Conservation (phyloP, 225 moss, liverwort and hornwort genomes). For the Thuidium tamariscinum region DNA sequence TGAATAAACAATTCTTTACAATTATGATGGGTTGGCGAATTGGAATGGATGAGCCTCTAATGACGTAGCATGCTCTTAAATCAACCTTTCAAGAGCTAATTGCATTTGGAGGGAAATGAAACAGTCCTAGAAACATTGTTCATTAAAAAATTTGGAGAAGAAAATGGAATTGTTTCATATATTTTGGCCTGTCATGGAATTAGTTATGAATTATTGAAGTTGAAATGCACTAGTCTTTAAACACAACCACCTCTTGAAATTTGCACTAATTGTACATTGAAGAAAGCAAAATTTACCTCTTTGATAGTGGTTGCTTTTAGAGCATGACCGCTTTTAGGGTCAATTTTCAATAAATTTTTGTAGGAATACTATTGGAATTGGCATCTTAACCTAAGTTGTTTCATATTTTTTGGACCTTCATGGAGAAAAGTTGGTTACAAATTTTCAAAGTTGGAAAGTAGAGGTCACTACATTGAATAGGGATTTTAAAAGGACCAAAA, state of each 20-base stretch:
- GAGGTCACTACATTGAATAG: no score
- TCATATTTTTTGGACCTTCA: no score
- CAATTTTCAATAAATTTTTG: no score
- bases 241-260: not conserved
- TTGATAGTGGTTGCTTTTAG: accelerated
- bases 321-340: not conserved
- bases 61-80: accelerated
- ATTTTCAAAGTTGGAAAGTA: no score
- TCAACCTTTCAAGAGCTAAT: not conserved
- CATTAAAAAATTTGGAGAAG: no score
- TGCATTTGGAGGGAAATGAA: not conserved
- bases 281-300: not conserved
- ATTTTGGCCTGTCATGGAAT: no score
- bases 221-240: accelerated
- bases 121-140: not conserved
- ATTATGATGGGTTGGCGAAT: not conserved
- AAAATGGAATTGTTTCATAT: no score
- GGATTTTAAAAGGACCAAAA: no score
- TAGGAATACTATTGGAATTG: no score
- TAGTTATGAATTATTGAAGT: not conserved
- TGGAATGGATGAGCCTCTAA: not conserved
- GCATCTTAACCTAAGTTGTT: no score
- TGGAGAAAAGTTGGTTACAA: no score
- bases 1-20: not conserved
- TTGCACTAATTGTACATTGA: accelerated